Percentiles rank a stretch among this genome's conserved stretches.
phyloP scores from a whole-genome alignment of 2,329 filamentous ascomycete species.

The Lasiodiplodia sp. region DNA sequence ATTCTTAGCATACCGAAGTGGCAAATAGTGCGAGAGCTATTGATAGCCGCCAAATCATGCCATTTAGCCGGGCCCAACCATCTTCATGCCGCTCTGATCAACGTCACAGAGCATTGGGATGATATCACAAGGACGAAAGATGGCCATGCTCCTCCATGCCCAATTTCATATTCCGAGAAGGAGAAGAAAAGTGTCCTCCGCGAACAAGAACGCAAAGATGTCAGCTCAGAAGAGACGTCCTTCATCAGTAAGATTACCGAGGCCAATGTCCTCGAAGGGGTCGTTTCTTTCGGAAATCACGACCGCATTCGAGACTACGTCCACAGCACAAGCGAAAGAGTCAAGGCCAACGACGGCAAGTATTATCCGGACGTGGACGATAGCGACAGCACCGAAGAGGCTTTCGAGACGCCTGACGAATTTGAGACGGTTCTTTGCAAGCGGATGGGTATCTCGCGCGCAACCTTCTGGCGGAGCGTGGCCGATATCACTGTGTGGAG shows the following conservation, averaged over 20 bases:
- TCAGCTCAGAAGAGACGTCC: background rate
- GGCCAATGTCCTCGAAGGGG: accelerated
- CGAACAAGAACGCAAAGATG: background rate
- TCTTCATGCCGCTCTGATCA: background rate
- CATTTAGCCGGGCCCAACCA: background rate
- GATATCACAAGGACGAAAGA: background rate
- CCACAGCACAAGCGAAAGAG: background rate
- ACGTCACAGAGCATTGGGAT: background rate
- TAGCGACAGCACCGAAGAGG: background rate
- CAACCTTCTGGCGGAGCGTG: conserved; percentile 43
- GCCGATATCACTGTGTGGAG: background rate
- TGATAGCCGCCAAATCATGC: background rate
- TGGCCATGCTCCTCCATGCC: background rate
- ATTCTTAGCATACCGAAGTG: background rate
- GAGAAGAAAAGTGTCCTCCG: background rate
- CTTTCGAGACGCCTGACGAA: background rate
- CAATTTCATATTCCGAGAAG: background rate
- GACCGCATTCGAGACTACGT: background rate
- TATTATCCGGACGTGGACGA: background rate
- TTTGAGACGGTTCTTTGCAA: background rate
- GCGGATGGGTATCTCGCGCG: background rate
- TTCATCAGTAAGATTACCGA: background rate
- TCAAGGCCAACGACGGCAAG: background rate
- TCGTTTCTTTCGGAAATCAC: background rate
- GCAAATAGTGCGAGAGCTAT: background rate